Conservation (phyloP, 202 grass and related monocot genomes). For the Schoenoplectus triqueter region DNA sequence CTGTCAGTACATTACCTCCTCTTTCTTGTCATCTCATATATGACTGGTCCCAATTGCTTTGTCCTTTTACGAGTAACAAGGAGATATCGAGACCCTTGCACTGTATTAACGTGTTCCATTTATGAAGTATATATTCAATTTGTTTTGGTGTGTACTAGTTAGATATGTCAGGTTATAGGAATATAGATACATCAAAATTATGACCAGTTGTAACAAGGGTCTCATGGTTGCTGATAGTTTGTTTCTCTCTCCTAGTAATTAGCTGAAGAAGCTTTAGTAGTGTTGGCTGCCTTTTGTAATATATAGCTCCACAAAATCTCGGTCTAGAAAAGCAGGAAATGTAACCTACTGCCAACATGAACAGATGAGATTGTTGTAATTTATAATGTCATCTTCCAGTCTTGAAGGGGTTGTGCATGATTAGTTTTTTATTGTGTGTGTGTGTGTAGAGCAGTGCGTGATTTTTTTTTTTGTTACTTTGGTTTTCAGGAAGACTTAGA, state of each 20-base stretch:
- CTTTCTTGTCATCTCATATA: not conserved
- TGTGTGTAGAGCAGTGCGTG: not conserved
- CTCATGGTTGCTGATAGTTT: not conserved
- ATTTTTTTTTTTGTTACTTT: constrained; percentile 1
- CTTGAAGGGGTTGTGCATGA: not conserved
- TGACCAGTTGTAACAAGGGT: not conserved
- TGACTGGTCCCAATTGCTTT: constrained; percentile 13
- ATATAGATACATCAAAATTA: not conserved
- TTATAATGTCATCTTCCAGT: constrained; percentile 2
- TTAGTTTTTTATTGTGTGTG: not conserved
- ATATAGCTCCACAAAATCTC: too few species aligned
- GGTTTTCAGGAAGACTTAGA: constrained; percentile 64
- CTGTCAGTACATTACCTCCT: not conserved
- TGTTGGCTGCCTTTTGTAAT: not conserved
- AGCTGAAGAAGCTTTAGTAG: not conserved
- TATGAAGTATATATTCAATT: not conserved
- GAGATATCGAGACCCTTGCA: not conserved
- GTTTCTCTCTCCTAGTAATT: not conserved
- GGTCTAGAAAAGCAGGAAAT: too few species aligned
- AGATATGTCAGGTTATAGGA: not conserved
- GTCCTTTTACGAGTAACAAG: not conserved
- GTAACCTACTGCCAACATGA: not conserved
- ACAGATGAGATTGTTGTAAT: not conserved
- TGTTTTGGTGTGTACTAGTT: not conserved
- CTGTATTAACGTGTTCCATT: not conserved